Base-by-base conservation (phyloP, 257 asterid species). In the Striga asiatica region DNA sequence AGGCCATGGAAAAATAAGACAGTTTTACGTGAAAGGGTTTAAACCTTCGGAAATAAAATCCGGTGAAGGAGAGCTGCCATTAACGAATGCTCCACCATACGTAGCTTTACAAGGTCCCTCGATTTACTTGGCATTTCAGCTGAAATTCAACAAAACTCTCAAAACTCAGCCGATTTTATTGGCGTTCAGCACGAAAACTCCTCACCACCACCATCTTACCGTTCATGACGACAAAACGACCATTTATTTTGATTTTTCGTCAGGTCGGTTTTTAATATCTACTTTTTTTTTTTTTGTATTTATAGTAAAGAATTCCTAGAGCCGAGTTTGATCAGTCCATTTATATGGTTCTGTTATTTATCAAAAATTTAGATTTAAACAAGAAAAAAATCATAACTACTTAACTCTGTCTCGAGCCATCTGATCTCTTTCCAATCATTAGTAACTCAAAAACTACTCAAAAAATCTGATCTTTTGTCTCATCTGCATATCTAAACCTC, bases 41-140 rank as follows among this genome's bases (percentile, higher is more conserved):
- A 87, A 78, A 10, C 74, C 95, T 16, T 73, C 82, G 9, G 68
- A 79, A 42, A 65, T 87, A 67, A 84, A 78, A 27, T 66, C 86
- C 0, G 95, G 80, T 16, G 70, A 71, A 75, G 96, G 96, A 7
- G 80, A 84, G 47, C 53, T 91, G 46, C 94, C 96, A 4, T 60
- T 87, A 50, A 84, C 95, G 0, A 71, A 66, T 20, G 89, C 73
- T 54, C 96, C 95, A 17, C 95, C 98, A 1, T 81, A 56, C n/a
- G 79, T 87, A 6, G 84, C 81, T 0, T 52, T 82, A 34, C 66
- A 74, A 42, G 84, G 76, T 5, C 94, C 89, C 16, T 65, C 84
- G 0, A 79, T 82, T 16, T 87, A 81, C 84, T 54, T 87, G 56
- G 93, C 96, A 0, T 91, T 87, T 74, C 96, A 91, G 75, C 34